These are phyloP conservation scores for Verticillium nubilum DNA, from an alignment of 2,329 filamentous ascomycete genomes.

Conservation along the genomic window DNA sequence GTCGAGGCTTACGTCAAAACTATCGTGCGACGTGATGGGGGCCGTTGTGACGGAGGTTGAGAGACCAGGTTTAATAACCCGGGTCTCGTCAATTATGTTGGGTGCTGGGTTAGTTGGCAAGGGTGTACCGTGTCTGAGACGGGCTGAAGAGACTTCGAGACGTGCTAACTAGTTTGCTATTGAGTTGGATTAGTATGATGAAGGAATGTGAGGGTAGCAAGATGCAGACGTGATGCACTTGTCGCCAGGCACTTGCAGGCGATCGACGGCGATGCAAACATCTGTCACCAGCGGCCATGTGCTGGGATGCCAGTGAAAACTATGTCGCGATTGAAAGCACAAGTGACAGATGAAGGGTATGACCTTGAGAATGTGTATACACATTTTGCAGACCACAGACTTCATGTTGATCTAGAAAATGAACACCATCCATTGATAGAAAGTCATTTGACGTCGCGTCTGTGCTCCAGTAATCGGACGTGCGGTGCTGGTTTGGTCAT, in stretches of 20 bases:
- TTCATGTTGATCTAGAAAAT: no score
- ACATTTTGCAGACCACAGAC: no score
- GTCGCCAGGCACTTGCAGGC: neutral
- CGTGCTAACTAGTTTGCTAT: neutral
- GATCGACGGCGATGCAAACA: neutral
- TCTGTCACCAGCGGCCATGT: neutral
- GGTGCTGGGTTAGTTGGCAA: neutral
- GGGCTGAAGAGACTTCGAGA: neutral
- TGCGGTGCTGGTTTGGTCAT: neutral
- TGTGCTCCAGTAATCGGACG: no score
- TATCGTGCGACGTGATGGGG: neutral
- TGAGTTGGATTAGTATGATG: neutral
- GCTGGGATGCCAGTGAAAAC: no score
- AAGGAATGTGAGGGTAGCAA: neutral
- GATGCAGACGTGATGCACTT: neutral
- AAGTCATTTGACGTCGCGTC: no score
- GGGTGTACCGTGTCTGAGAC: neutral
- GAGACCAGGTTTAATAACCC: neutral
- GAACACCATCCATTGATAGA: no score
- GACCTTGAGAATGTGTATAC: no score
- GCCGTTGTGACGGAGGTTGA: neutral
- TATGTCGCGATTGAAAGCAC: neutral
- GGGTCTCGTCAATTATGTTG: neutral
- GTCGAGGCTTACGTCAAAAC: neutral
- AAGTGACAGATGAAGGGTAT: neutral